Evolutionary conservation across 441 rosid species (phyloP), one percentile per base, ranked within the genome.

Genomic region (Populus hybrid): DNA sequence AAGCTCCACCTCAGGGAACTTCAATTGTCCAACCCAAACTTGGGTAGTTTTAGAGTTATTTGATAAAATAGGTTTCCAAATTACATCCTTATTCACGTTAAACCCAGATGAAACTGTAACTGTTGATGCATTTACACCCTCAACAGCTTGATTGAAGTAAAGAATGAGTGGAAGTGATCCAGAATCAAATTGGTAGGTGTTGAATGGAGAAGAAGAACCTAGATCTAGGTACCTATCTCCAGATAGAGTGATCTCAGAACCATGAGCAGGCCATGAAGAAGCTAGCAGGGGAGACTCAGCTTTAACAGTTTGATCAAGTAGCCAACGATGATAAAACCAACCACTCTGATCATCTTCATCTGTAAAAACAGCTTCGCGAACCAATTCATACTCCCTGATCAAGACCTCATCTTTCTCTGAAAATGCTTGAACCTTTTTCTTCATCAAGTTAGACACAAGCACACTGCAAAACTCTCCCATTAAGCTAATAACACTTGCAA

Each of bases 251-350:
- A 91, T 67, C 82, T 82, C 79, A 78, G 91, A 90, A 79, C 91
- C 92, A 85, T 87, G 87, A 81, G 87, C 83, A 81, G 98, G 99
- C 97, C 97, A 94, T n/a, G 97, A 85, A 73, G 97, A 85, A 83
- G 85, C 82, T 71, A 96, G 93, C 73, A 74, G 77, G 73, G 97
- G 97, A 82, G 86, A 75, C 83, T 89, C 90, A 78, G 72, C 82
- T 81, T 82, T 87, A 81, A 90, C 88, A 69, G 98, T 94, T 84
- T 89, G 97, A 80, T 89, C 90, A 83, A 94, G 92, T 84, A 96
- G 96, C 98, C 99, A 96, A 70, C 82, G 95, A 90, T 94, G 95
- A 86, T 95, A 95, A 89, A 94, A 94, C 99, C 98, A 96, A 74
- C 95, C 98, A 78, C 99, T 92, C 88, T 94, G 98, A 83, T 94